Percentiles rank a stretch among this genome's conserved stretches.
These are phyloP conservation scores for maize (Zea mays) DNA, from an alignment of 176 grass and related monocot species.

Conservation along the genomic window DNA sequence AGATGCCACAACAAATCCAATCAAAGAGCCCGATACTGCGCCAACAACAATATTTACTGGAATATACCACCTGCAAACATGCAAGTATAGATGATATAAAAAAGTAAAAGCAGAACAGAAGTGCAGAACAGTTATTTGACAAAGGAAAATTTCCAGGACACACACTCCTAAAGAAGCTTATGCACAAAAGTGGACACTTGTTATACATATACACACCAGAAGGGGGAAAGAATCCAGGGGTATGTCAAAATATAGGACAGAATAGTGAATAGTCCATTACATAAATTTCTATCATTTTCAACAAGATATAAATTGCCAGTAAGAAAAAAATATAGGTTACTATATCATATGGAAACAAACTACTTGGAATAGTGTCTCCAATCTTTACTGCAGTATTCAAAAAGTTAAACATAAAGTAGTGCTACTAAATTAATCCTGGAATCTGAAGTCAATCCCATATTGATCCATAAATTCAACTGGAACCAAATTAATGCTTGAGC, in stretches of 20 bases:
- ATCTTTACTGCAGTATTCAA: conserved; percentile 6
- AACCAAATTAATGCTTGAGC: conserved; percentile 14
- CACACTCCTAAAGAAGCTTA: not conserved
- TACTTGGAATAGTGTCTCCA: conserved; percentile 5
- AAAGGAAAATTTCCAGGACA: not conserved
- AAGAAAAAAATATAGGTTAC: not conserved
- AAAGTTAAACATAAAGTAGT: conserved; percentile 13
- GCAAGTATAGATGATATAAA: conserved; percentile 4
- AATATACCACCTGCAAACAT: conserved; percentile 93
- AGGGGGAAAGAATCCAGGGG: not conserved
- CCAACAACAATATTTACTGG: conserved; percentile 90
- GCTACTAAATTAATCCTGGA: not conserved
- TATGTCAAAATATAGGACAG: not conserved
- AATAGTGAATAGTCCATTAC: not conserved
- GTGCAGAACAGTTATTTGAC: not conserved
- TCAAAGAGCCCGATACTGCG: conserved; percentile 74
- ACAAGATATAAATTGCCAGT: not conserved
- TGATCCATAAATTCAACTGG: not conserved
- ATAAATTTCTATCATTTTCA: not conserved
- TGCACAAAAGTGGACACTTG: not conserved
- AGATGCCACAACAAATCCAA: conserved; percentile 85
- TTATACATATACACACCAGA: conserved; percentile 1
- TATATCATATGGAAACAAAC: conserved; percentile 6
- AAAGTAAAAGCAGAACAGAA: not conserved
- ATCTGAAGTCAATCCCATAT: not conserved